Evolutionary conservation across 2,329 filamentous ascomycete genomes (phyloP).

Genomic region (Penicillium sp.): DNA sequence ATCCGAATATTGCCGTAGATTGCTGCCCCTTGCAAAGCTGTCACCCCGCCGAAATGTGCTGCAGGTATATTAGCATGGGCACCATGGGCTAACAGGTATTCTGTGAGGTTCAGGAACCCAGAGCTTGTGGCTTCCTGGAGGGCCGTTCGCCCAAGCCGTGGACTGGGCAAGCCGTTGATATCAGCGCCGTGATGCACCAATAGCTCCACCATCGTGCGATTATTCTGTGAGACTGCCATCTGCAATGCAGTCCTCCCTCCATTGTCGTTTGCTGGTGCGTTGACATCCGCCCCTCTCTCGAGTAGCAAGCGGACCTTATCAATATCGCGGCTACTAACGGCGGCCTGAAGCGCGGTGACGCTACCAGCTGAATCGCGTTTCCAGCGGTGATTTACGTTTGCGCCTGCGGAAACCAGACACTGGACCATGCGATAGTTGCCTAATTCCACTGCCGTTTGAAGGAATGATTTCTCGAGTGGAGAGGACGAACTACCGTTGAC

Average conservation of each 20-base stretch:
- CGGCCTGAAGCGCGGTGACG: slow-evolving; percentile 22
- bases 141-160: slow-evolving; percentile 18
- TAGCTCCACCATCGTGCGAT: slow-evolving; percentile 19
- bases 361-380: not conserved
- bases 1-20: slow-evolving; percentile 25
- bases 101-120: slow-evolving; percentile 4
- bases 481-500: slow-evolving; percentile 1
- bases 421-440: slow-evolving; percentile 21
- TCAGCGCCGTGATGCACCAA: slow-evolving; percentile 23
- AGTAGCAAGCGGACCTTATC: slow-evolving; percentile 29
- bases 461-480: not conserved
- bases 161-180: slow-evolving; percentile 27
- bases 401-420: slow-evolving; percentile 22
- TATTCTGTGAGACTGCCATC: slow-evolving; percentile 15
- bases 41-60: slow-evolving; percentile 18
- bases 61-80: slow-evolving; percentile 26
- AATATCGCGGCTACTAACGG: slow-evolving; percentile 15
- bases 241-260: slow-evolving; percentile 22
- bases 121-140: slow-evolving; percentile 10
- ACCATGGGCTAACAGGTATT: slow-evolving; percentile 23
- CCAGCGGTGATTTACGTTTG: slow-evolving; percentile 17
- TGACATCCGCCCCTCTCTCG: slow-evolving; percentile 30
- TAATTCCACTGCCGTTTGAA: slow-evolving; percentile 20
- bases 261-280: slow-evolving; percentile 21
- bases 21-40: slow-evolving; percentile 33